These are phyloP conservation scores for Penium margaritaceum DNA, from an alignment of 139 green algal genomes.

Conservation along the genomic window DNA sequence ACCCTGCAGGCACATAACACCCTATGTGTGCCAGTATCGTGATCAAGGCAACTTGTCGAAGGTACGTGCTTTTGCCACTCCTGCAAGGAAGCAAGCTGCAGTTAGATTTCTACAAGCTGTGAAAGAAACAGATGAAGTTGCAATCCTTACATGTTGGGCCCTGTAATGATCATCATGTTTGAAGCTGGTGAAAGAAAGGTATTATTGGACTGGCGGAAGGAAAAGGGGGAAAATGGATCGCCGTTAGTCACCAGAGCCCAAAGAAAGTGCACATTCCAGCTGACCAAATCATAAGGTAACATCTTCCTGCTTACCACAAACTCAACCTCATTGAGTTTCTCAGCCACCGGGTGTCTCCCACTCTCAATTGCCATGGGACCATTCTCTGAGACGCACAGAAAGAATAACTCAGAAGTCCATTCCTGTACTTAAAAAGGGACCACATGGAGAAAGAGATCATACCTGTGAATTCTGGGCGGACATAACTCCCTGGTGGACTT, in stretches of 20 bases:
- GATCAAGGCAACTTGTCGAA: conserved; percentile 62
- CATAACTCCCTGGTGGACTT: conserved; percentile 36
- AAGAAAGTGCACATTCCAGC: background rate
- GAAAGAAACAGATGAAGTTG: no score
- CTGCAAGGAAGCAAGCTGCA: conserved; percentile 35
- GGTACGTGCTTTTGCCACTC: conserved; percentile 52
- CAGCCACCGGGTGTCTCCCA: conserved; percentile 71
- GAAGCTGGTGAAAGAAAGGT: conserved; percentile 42
- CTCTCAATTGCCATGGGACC: conserved; percentile 45
- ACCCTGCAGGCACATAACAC: conserved; percentile 72
- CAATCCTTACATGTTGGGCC: conserved; percentile 77
- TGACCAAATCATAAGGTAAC: background rate
- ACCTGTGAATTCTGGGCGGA: conserved; percentile 50
- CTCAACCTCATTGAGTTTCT: conserved; percentile 48
- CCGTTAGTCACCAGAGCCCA: no score
- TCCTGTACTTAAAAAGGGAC: background rate
- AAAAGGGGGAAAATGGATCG: background rate
- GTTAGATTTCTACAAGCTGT: no score
- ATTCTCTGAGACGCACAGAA: conserved; percentile 17
- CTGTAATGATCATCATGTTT: conserved; percentile 59
- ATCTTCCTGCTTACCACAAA: conserved; percentile 39
- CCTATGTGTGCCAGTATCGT: conserved; percentile 84
- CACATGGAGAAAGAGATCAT: background rate
- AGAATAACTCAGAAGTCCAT: background rate
- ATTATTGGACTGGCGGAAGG: conserved; percentile 30